These are phyloP conservation scores for Kodamaea laetipori DNA, from an alignment of 805 yeast genomes.

Conservation along the genomic window DNA sequence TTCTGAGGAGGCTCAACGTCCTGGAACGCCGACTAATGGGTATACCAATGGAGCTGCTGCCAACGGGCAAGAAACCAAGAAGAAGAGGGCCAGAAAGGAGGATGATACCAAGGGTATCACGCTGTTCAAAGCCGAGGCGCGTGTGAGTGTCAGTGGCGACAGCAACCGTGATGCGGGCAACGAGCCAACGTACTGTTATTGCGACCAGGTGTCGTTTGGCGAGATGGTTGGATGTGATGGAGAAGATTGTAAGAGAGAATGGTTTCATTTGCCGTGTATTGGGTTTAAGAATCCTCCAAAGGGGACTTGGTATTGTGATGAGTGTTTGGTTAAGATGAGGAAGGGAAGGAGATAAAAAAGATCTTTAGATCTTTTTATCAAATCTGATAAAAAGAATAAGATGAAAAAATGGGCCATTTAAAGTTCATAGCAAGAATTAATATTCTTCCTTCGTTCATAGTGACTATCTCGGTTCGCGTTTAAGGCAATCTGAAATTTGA, in stretches of 20 bases:
- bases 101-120: conserved; percentile 13
- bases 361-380: too few relatives aligned
- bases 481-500: too few relatives aligned
- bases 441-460: too few relatives aligned
- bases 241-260: conserved; percentile 84
- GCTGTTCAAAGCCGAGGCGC: conserved; percentile 11
- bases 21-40: conserved; percentile 8
- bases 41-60: not conserved
- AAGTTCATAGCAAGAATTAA: too few relatives aligned
- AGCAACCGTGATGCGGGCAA: conserved; percentile 13
- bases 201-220: conserved; percentile 95
- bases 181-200: conserved; percentile 92
- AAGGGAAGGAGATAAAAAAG: conserved; percentile 15
- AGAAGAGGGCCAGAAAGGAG: conserved; percentile 21
- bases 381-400: too few relatives aligned
- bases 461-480: too few relatives aligned
- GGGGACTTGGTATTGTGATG: conserved; percentile 51
- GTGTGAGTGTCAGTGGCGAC: conserved; percentile 11
- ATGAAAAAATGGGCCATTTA: too few relatives aligned
- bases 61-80: conserved; percentile 14
- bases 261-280: conserved; percentile 95
- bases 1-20: conserved; percentile 12
- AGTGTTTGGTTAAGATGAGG: conserved; percentile 39
- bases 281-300: conserved; percentile 85
- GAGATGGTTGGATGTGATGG: conserved; percentile 99